Evolutionary conservation across 225 moss, liverwort and hornwort species (phyloP), one percentile per base, ranked within the genome.

Genomic region (Ulota crispa): DNA sequence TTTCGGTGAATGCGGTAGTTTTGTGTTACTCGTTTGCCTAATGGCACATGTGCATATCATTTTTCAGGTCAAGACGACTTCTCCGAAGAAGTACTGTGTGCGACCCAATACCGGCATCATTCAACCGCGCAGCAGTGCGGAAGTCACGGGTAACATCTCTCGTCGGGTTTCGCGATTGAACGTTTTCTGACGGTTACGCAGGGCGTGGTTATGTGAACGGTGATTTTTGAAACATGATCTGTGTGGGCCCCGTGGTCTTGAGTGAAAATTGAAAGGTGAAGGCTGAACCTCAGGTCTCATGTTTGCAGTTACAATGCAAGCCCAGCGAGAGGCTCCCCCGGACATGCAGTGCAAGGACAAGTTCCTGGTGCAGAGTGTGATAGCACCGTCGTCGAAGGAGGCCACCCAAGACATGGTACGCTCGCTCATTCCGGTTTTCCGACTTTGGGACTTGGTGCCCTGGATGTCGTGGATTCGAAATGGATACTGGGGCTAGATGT

Each of bases 311-410:
- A 93, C 93, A 18, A 96, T 96, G 93, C 94, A 94, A 89, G 91
- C 92, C 7, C 92, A 94, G 85, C 69, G 79, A 78, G 93, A 96
- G 83, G 92, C 91, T 76, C 93, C 91, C 21, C 91, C 87, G 50
- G 89, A 94, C 65, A 93, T 94, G 94, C 88, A 91, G 81, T 96
- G 96, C 84, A 96, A 96, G 80, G 94, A 94, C 81, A 93, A 94
- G 66, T 96, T 93, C 85, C 94, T 96, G 74, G 91, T 96, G 24
- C 92, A 96, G 84, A 96, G 92, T 78, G 91, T 92, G 7, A 64
- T 89, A 60, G 86, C 93, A 32, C 89, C 93, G 13, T 80, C 79
- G 8, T 54, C 84, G 8, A 92, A 89, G 78, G 96, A 96, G 14
- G 91, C 18, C 18, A 50, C 50, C 18, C 50, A 18, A 18, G 50